Conservation (phyloP, 2,329 filamentous ascomycete species). For the Hypoxylon sp. region DNA sequence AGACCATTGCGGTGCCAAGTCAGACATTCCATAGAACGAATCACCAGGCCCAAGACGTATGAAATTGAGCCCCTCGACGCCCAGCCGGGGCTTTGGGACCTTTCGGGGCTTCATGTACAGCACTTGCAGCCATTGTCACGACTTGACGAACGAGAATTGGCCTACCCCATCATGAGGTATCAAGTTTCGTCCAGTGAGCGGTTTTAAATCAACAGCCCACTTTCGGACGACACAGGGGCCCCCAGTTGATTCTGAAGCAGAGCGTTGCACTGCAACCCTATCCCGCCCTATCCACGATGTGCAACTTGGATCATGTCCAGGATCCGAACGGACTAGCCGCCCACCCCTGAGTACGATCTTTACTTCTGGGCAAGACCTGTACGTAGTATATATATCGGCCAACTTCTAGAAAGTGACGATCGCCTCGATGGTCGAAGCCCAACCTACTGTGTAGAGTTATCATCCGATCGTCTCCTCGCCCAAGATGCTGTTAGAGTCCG, state of each 20-base stretch:
- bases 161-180: no score
- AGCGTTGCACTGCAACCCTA: slow-evolving; percentile 20
- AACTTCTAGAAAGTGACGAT: neutral
- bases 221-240: slow-evolving; percentile 2
- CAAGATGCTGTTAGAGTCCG: slow-evolving; percentile 41
- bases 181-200: no score
- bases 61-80: slow-evolving; percentile 31
- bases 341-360: slow-evolving; percentile 3
- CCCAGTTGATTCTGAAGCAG: slow-evolving; percentile 14
- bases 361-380: slow-evolving; percentile 6
- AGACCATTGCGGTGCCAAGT: slow-evolving; percentile 2
- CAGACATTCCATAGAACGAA: slow-evolving; percentile 13
- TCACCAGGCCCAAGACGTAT: slow-evolving; percentile 3
- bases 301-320: slow-evolving; percentile 21
- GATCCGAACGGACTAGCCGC: slow-evolving; percentile 14
- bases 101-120: slow-evolving; percentile 18
- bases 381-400: slow-evolving; percentile 18
- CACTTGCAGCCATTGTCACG: slow-evolving; percentile 12
- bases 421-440: no score
- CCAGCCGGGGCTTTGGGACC: slow-evolving; percentile 32
- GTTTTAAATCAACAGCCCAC: no score
- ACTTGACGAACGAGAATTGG: slow-evolving; percentile 9
- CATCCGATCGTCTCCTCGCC: neutral
- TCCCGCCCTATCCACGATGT: no score
- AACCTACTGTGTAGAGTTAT: neutral